Percentiles rank a stretch among this genome's conserved stretches.
These are phyloP conservation scores for Zymoseptoria tritici DNA, from an alignment of 2,329 filamentous ascomycete genomes.

Conservation along the genomic window DNA sequence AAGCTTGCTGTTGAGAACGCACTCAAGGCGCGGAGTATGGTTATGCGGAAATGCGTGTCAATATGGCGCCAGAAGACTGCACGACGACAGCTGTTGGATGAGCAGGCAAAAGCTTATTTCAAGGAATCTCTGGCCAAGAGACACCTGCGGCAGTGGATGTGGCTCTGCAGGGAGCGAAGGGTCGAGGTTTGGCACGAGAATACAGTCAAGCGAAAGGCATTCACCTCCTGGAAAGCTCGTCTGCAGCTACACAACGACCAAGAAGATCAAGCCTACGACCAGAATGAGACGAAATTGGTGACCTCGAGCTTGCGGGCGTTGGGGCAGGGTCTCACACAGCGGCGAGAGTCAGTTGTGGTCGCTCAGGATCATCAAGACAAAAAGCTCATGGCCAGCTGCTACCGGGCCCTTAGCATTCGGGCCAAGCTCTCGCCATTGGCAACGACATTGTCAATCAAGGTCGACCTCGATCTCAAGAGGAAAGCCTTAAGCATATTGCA, in stretches of 20 bases:
- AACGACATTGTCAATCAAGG: constrained; percentile 37
- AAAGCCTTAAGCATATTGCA: constrained; percentile 46
- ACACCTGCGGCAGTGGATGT: constrained; percentile 19
- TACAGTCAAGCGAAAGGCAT: constrained; percentile 11
- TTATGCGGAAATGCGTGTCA: constrained; percentile 47
- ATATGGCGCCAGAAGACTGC: constrained; percentile 44
- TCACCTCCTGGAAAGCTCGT: constrained; percentile 7
- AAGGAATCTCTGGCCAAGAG: constrained; percentile 24
- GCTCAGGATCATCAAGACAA: neutral
- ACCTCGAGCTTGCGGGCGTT: neutral
- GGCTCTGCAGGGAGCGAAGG: constrained; percentile 14
- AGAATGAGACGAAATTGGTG: neutral
- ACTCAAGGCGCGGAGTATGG: constrained; percentile 45
- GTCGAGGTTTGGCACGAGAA: constrained; percentile 31
- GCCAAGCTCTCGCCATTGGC: constrained; percentile 37
- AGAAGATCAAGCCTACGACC: constrained; percentile 9
- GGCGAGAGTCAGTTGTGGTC: neutral
- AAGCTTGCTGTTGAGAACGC: constrained; percentile 57
- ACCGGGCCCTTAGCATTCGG: constrained; percentile 30
- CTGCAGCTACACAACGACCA: constrained; percentile 2
- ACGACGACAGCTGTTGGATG: constrained; percentile 9
- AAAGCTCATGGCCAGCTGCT: constrained; percentile 19
- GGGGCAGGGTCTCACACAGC: neutral
- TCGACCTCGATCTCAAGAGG: constrained; percentile 40
- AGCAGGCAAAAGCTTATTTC: constrained; percentile 21